A percentile compares a stretch with the other conserved stretches of the same genome.
Conservation (phyloP, 169 alveolate species). For the Miamiensis avidus region DNA sequence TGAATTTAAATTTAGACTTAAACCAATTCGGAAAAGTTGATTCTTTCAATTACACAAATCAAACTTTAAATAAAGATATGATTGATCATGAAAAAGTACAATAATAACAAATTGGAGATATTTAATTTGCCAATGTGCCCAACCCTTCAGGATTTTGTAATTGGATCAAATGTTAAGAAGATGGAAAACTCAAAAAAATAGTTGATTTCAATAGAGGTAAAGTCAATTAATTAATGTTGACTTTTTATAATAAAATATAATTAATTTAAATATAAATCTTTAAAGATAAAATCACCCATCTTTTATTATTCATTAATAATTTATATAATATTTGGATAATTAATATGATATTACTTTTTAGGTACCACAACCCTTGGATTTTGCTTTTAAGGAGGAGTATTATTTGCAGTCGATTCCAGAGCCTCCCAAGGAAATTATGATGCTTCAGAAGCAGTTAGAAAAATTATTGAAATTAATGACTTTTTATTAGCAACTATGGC, state of each 20-base stretch:
- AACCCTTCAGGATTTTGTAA: background rate
- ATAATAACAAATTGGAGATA: background rate
- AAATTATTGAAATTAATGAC: constrained; percentile 97
- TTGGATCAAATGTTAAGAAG: background rate
- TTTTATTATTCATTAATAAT: too few species aligned
- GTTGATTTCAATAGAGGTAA: background rate
- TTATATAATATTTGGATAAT: too few species aligned
- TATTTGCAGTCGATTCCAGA: constrained; percentile 99
- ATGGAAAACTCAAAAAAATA: background rate
- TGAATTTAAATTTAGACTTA: background rate
- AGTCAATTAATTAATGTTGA: too few species aligned
- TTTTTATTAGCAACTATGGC: constrained; percentile 98
- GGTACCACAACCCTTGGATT: constrained; percentile 99
- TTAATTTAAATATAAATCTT: too few species aligned
- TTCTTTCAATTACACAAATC: background rate
- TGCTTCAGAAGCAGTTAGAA: constrained; percentile 95
- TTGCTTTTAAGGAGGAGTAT: constrained; percentile 96
- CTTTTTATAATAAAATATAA: too few species aligned
- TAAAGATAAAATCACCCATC: too few species aligned
- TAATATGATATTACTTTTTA: too few species aligned
- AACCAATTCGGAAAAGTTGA: background rate
- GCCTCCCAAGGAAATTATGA: constrained; percentile 99
- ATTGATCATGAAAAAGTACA: background rate
- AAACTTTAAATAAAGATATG: too few species aligned
- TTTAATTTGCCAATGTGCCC: background rate